Conservation (phyloP, 331 rosid genomes). For the Erythrophleum ivorense region DNA sequence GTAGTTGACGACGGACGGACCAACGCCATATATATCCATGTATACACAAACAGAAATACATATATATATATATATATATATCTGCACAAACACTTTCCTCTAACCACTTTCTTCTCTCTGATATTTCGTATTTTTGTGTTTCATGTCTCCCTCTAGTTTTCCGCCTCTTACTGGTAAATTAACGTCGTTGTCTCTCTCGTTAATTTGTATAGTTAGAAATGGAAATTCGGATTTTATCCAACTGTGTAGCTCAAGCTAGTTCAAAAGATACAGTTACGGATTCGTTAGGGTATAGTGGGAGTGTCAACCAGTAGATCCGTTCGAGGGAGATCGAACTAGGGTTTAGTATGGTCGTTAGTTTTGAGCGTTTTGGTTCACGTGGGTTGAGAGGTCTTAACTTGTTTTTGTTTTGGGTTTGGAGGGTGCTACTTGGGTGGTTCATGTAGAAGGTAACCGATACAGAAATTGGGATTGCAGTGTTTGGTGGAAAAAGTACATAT, state of each 20-base stretch:
- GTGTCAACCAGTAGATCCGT: constrained; percentile 33
- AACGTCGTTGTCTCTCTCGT: neutral
- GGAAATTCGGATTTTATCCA: neutral
- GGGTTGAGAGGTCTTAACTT: neutral
- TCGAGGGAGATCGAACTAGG: constrained; percentile 42
- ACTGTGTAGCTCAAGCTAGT: neutral
- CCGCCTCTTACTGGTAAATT: neutral
- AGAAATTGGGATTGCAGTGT: constrained; percentile 38
- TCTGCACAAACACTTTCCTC: neutral
- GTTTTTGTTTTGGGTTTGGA: neutral
- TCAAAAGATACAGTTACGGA: neutral
- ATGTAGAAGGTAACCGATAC: constrained; percentile 35
- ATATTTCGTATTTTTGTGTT: neutral
- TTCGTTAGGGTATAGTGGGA: neutral
- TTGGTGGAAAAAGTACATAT: constrained; percentile 28
- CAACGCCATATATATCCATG: neutral
- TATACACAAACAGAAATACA: too few relatives aligned
- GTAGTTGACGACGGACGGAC: neutral
- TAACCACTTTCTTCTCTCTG: neutral
- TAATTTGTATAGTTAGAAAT: neutral
- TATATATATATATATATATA: neutral
- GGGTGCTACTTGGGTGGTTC: constrained; percentile 23
- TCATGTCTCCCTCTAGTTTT: neutral
- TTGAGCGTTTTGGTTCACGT: constrained; percentile 24
- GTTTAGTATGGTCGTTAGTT: constrained; percentile 24